Evolutionary conservation across 495 filamentous ascomycete genomes (phyloP), one percentile per base, ranked within the genome.

Genomic region (Cairneyella variabilis): DNA sequence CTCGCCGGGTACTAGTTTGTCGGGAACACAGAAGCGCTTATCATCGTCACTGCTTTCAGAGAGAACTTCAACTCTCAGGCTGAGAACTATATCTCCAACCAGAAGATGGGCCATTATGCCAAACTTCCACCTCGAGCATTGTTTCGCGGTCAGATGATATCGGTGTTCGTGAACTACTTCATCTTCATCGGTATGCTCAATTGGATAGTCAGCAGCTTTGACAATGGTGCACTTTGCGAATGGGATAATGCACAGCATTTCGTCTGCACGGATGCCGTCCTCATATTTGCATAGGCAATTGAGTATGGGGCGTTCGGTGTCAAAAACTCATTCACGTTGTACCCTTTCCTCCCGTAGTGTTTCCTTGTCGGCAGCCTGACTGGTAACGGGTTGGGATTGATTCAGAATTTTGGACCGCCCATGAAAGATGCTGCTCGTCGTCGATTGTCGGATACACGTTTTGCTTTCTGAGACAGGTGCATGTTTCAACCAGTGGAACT

Each of bases 61-160:
- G 18, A 27, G 12, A 37, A 12, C 36, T 26, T 32, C 18, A 14
- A 25, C 7, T 21, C 18, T 2, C 12, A 26, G 14, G 48, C 48
- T n/a, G 32, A 22, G 14, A 9, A 17, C 47, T 80, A 79, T 60
- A 69, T 75, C 12, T 61, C 68, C 1, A 76, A 79, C 56, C 67
- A 80, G 43, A 77, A 79, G 48, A 71, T 74, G 52, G 84, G 80
- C 3, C 83, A 87, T 59, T 89, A 88, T 66, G 79, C 86, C 65
- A 85, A 87, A 58, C 69, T 78, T 4, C 78, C 83, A 0, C 83
- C 42, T 14, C 42, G 42, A 26, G 42, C 42, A 2, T 9, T 45
- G 21, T 45, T 45, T 14, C 42, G 42, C n/a, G 42, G 42, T 2
- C 42, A 45, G n/a, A 45, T 45, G 20, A 3, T 20, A 11, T 40